Evolutionary conservation across 495 filamentous ascomycete species (phyloP).

Genomic region (Tuber brumale): DNA sequence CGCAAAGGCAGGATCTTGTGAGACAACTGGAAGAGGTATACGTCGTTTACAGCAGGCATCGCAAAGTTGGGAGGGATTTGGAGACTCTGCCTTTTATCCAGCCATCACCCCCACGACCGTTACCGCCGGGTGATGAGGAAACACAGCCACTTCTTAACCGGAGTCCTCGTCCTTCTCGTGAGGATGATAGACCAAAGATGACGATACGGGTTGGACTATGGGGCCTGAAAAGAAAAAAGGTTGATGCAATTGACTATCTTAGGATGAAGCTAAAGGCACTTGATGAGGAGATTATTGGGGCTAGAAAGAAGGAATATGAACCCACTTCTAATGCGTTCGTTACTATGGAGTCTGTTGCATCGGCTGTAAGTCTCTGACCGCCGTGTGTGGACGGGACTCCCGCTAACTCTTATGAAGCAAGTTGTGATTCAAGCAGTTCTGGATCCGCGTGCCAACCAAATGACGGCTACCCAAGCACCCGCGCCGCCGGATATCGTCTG

Average conservation of each 20-base stretch:
- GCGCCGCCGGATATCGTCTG: slow-evolving; percentile 85
- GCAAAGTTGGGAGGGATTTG: slow-evolving; percentile 45
- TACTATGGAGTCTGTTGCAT: slow-evolving; percentile 91
- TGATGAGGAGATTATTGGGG: slow-evolving; percentile 66
- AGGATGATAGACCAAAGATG: slow-evolving; percentile 55
- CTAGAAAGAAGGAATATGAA: slow-evolving; percentile 68
- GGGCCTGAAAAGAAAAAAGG: slow-evolving; percentile 60
- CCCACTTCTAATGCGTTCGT: slow-evolving; percentile 85
- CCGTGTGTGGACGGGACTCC: slow-evolving; percentile 29
- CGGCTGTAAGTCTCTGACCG: slow-evolving; percentile 38
- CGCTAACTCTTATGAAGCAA: slow-evolving; percentile 46
- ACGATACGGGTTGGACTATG: slow-evolving; percentile 76
- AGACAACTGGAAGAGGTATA: slow-evolving; percentile 78
- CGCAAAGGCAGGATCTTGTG: slow-evolving; percentile 57
- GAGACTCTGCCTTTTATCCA: slow-evolving; percentile 51
- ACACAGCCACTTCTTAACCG: slow-evolving; percentile 45
- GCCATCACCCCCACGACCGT: slow-evolving; percentile 46
- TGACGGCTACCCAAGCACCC: slow-evolving; percentile 80
- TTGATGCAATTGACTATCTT: slow-evolving; percentile 91
- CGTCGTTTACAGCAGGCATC: slow-evolving; percentile 55
- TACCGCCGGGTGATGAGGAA: slow-evolving; percentile 44
- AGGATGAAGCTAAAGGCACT: slow-evolving; percentile 74
- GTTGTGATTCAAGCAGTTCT: slow-evolving; percentile 91
- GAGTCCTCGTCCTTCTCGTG: slow-evolving; percentile 21
- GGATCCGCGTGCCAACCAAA: slow-evolving; percentile 74